Evolutionary conservation across 441 rosid genomes (phyloP).

Genomic region (Omphalea diandra): DNA sequence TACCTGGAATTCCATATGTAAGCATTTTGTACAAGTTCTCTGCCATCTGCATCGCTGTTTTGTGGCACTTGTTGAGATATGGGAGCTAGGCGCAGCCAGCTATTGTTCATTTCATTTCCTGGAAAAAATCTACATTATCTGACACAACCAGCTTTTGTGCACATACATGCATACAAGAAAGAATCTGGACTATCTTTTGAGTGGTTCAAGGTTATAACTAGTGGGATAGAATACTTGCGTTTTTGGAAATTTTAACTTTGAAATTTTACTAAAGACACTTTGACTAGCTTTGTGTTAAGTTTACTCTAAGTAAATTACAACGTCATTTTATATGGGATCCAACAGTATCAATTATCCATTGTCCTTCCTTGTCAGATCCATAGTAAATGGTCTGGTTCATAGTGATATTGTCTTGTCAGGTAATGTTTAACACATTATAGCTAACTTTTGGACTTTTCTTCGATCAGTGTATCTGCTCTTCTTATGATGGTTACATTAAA

Average conservation of each 20-base stretch:
- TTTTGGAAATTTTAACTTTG: background rate
- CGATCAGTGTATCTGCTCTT: slow-evolving; percentile 87
- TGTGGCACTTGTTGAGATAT: background rate
- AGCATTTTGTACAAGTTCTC: background rate
- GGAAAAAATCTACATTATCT: background rate
- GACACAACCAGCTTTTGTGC: background rate
- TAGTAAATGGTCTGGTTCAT: background rate
- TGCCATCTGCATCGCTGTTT: background rate
- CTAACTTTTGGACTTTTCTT: slow-evolving; percentile 19
- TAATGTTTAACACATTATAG: background rate
- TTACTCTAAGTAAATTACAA: background rate
- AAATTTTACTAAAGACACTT: background rate
- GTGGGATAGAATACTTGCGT: background rate
- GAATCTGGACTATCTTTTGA: slow-evolving; percentile 11
- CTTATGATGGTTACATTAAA: slow-evolving; percentile 98
- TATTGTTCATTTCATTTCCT: background rate
- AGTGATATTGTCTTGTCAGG: slow-evolving; percentile 9
- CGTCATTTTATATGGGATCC: background rate
- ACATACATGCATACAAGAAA: background rate
- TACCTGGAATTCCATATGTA: background rate
- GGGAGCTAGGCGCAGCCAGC: slow-evolving; percentile 1
- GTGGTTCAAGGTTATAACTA: background rate
- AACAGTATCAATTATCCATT: background rate
- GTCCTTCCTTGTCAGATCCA: background rate
- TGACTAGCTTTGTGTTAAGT: background rate